Conservation (phyloP, 2,329 filamentous ascomycete genomes). For the Sporothrix dimorphospora region DNA sequence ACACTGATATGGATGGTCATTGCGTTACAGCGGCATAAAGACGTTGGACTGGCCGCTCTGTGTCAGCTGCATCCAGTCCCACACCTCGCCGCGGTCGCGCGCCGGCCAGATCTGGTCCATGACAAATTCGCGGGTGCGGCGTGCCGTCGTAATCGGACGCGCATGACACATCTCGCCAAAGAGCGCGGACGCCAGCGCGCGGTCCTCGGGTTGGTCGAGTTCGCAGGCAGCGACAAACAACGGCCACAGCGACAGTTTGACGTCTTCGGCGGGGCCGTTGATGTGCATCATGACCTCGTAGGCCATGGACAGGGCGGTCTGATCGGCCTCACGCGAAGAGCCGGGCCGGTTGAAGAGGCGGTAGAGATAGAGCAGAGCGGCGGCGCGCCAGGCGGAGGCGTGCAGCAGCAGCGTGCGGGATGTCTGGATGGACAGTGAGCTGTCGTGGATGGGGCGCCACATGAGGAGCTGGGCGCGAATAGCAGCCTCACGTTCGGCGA, state of each 20-base stretch:
- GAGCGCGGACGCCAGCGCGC: conserved; percentile 25
- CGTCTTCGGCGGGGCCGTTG: conserved; percentile 30
- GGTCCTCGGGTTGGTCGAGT: conserved; percentile 32
- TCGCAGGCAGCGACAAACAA: conserved; percentile 33
- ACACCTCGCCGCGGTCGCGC: conserved; percentile 30
- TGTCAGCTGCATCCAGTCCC: conserved; percentile 34
- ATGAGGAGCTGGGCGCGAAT: conserved; percentile 30
- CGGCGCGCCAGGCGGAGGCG: conserved; percentile 31
- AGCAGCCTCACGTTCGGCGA: conserved; percentile 27
- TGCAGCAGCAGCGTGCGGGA: conserved; percentile 31
- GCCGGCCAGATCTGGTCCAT: conserved; percentile 32
- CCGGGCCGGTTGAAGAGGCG: conserved; percentile 32
- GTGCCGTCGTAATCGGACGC: conserved; percentile 30
- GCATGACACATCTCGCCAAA: conserved; percentile 29
- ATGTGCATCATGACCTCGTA: conserved; percentile 34
- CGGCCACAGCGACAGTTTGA: conserved; percentile 33
- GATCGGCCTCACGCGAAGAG: conserved; percentile 25
- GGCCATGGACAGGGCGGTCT: conserved; percentile 29
- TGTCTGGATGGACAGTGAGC: conserved; percentile 27
- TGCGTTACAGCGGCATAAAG: conserved; percentile 29
- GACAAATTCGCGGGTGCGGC: conserved; percentile 29
- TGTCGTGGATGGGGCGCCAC: conserved; percentile 32
- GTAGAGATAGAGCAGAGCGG: conserved; percentile 30
- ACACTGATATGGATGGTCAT: not conserved
- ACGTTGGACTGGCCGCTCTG: conserved; percentile 10